Evolutionary conservation across 1,139 yeast genomes (phyloP).

Genomic region (Hansenula anomala): DNA sequence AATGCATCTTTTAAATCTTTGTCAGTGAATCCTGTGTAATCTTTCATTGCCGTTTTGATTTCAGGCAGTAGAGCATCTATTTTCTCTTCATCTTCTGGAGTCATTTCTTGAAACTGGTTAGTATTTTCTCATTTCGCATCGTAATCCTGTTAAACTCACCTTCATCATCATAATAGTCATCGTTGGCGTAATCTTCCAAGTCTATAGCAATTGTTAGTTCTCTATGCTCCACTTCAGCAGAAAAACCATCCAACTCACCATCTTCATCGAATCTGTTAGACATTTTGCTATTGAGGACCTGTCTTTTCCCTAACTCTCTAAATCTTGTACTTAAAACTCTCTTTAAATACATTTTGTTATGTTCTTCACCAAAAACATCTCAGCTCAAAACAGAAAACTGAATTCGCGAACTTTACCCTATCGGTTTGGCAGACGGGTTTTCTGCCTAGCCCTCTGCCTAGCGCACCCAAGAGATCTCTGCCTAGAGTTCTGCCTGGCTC

Average conservation of each 20-base stretch:
- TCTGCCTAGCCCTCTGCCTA: constrained; percentile 1
- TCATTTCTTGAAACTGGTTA: constrained; percentile 31
- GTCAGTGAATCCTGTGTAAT: constrained; percentile 45
- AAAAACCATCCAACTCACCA: constrained; percentile 13
- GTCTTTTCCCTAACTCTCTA: background rate
- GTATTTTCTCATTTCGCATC: constrained; percentile 13
- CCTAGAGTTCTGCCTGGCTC: background rate
- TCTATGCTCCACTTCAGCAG: no score
- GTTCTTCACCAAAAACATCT: no score
- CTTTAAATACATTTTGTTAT: no score
- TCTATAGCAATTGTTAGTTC: no score
- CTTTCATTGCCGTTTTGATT: constrained; percentile 31
- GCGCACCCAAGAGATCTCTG: no score
- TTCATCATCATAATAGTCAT: constrained; percentile 19
- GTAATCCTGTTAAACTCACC: constrained; percentile 23
- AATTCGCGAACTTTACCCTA: background rate
- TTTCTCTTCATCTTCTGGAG: constrained; percentile 47
- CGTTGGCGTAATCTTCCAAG: constrained; percentile 23
- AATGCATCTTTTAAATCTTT: constrained; percentile 53
- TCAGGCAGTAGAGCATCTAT: constrained; percentile 39
- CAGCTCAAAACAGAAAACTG: no score
- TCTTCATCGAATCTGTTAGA: constrained; percentile 22
- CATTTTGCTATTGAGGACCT: no score
- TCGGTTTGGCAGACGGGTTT: no score
- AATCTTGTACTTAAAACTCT: background rate